Percentiles rank a stretch among this genome's conserved stretches.
Evolutionary conservation across 148 eudicot genomes (phyloP).

Genomic region (Silene conica): DNA sequence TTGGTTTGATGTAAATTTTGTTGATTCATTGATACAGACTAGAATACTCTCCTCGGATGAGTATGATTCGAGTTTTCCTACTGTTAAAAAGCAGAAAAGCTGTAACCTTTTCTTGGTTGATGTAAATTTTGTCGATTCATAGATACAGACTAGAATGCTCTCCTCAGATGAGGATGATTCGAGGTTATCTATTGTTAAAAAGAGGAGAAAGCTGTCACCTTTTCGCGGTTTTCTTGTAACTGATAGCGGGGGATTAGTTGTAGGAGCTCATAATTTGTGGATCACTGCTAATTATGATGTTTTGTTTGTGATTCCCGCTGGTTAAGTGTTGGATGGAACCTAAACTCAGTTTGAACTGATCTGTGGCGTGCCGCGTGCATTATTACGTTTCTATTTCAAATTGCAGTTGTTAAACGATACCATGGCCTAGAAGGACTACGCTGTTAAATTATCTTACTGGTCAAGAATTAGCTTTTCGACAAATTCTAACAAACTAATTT

Average conservation of each 20-base stretch:
- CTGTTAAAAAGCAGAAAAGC: background rate
- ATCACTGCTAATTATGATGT: background rate
- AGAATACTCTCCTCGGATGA: background rate
- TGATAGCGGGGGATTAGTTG: background rate
- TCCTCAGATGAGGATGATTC: background rate
- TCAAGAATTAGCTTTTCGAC: background rate
- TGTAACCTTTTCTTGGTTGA: background rate
- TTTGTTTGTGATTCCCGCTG: background rate
- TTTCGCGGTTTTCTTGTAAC: background rate
- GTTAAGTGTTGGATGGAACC: background rate
- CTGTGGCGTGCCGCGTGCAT: too few relatives aligned
- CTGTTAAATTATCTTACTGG: too few relatives aligned
- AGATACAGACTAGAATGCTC: background rate
- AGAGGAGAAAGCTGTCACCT: background rate
- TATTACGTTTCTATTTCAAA: too few relatives aligned
- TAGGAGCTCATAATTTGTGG: background rate
- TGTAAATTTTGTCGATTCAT: background rate
- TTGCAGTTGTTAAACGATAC: too few relatives aligned
- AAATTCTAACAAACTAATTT: background rate
- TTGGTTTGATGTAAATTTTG: background rate
- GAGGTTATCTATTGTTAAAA: background rate
- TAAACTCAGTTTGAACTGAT: background rate
- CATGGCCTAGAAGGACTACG: too few relatives aligned
- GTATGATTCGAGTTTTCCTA: background rate
- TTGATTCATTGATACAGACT: background rate